A percentile compares a stretch with the other conserved stretches of the same genome.
Conservation (phyloP, 495 filamentous ascomycete genomes). For the Saxophila tyrrhenica region DNA sequence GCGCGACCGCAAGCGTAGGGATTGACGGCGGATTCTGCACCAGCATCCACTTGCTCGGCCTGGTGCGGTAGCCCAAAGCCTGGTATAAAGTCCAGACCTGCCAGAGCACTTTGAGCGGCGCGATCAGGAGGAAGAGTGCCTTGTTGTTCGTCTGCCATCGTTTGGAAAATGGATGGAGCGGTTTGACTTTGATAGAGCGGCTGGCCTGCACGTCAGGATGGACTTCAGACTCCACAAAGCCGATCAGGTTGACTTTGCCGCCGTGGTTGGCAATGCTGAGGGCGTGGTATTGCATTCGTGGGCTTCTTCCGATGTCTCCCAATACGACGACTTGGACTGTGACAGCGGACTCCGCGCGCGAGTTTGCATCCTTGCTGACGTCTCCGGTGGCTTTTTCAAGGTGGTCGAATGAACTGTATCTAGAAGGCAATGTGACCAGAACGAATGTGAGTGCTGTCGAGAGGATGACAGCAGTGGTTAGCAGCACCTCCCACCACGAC, state of each 20-base stretch:
- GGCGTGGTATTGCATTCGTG: conserved; percentile 98
- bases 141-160: conserved; percentile 54
- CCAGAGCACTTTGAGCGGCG: conserved; percentile 76
- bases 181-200: conserved; percentile 53
- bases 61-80: conserved; percentile 60
- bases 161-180: conserved; percentile 50
- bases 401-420: conserved; percentile 30
- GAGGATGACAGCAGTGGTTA: conserved; percentile 34
- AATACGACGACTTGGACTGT: conserved; percentile 81
- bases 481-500: conserved; percentile 7
- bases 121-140: conserved; percentile 68
- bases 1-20: conserved; percentile 68
- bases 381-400: conserved; percentile 5
- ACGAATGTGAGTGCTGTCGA: conserved; percentile 41
- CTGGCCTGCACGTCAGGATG: conserved; percentile 63
- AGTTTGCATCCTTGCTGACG: conserved; percentile 11
- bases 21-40: conserved; percentile 94
- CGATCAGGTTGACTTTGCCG: conserved; percentile 70
- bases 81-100: conserved; percentile 60
- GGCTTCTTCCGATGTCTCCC: conserved; percentile 93
- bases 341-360: conserved; percentile 23
- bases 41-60: conserved; percentile 66
- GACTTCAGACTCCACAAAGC: conserved; percentile 63
- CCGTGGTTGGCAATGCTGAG: conserved; percentile 81
- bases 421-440: conserved; percentile 40